phyloP scores from a whole-genome alignment of 495 filamentous ascomycete species.

The Cryomyces minteri region DNA sequence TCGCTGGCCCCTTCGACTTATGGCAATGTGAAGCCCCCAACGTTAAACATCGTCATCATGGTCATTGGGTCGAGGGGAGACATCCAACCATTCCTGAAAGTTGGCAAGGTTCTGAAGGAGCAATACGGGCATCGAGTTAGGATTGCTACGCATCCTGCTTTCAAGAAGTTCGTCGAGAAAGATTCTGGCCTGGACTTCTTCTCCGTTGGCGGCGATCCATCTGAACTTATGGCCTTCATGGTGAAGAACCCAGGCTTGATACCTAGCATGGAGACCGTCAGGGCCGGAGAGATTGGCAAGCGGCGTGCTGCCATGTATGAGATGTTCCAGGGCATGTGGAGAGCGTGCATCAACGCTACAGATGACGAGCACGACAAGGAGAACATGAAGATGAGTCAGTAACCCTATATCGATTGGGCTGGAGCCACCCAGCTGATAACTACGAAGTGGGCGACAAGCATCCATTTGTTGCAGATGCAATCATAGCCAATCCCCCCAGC shows the following conservation, averaged over 20 bases:
- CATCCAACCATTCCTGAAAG: conserved; percentile 56
- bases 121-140: conserved; percentile 51
- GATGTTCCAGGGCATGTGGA: conserved; percentile 25
- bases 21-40: conserved; percentile 18
- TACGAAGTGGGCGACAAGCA: conserved; percentile 10
- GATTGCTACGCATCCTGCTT: conserved; percentile 49
- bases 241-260: conserved; percentile 63
- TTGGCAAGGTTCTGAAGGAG: conserved; percentile 50
- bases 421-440: neutral
- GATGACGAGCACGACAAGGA: conserved; percentile 30
- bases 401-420: neutral
- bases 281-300: conserved; percentile 42
- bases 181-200: conserved; percentile 51
- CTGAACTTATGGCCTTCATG: conserved; percentile 67
- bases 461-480: conserved; percentile 22
- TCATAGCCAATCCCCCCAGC: conserved; percentile 22
- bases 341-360: conserved; percentile 20
- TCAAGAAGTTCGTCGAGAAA: conserved; percentile 46
- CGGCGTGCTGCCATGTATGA: conserved; percentile 38
- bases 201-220: conserved; percentile 50
- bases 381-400: conserved; percentile 32
- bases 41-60: conserved; percentile 59
- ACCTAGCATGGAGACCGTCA: conserved; percentile 42
- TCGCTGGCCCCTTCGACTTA: neutral
- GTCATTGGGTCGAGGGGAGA: conserved; percentile 63